Evolutionary conservation across 768 basidiomycete species (phyloP).

Genomic region (Lactarius hatsudake): DNA sequence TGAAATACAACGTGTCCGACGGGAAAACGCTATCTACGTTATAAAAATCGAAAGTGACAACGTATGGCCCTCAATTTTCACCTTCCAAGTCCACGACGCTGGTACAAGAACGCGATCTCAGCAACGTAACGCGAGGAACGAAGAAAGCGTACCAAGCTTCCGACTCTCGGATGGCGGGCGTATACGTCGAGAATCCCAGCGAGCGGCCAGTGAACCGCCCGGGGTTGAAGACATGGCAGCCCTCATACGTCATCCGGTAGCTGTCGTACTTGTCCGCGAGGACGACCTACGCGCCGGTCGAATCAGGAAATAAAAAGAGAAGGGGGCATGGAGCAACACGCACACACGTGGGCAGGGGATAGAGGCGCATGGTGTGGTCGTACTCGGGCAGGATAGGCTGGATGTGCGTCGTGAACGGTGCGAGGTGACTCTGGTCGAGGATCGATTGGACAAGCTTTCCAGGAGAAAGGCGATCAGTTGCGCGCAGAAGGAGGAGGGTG

Average conservation of each 20-base stretch:
- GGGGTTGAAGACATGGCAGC: constrained; percentile 98
- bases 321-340: constrained; percentile 33
- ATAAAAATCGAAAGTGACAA: too few species aligned
- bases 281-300: constrained; percentile 56
- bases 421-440: constrained; percentile 92
- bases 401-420: constrained; percentile 77
- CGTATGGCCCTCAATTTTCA: constrained; percentile 10
- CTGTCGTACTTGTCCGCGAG: constrained; percentile 96
- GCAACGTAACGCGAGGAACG: not conserved
- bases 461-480: not conserved
- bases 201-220: constrained; percentile 84
- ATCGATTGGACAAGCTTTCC: constrained; percentile 91
- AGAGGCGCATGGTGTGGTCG: constrained; percentile 88
- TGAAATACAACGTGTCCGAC: not conserved
- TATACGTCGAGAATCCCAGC: constrained; percentile 88
- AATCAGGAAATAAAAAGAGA: not conserved
- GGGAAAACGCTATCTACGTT: not conserved
- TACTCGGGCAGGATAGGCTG: constrained; percentile 87
- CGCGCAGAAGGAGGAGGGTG: not conserved
- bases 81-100: constrained; percentile 25
- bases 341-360: constrained; percentile 91
- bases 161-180: constrained; percentile 79
- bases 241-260: constrained; percentile 95
- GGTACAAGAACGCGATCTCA: not conserved
- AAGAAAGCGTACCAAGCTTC: constrained; percentile 67